Conservation (phyloP, 305 asterid species). For the Solanum hybrid region DNA sequence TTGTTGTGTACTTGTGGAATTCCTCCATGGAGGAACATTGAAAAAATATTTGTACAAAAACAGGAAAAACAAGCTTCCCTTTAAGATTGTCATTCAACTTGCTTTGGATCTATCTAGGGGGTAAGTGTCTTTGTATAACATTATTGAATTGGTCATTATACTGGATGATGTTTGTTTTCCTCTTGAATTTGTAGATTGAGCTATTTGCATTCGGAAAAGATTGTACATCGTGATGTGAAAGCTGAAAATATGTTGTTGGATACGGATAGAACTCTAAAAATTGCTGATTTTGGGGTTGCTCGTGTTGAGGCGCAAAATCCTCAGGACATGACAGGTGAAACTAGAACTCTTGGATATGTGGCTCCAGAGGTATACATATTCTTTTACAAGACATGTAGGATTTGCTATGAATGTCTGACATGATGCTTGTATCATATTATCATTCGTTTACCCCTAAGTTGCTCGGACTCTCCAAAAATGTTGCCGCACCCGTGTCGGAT, state of each 20-base stretch:
- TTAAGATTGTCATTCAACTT: constrained; percentile 57
- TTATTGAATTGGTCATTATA: background rate
- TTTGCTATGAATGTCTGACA: background rate
- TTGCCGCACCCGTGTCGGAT: background rate
- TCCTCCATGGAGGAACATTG: constrained; percentile 65
- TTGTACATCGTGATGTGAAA: constrained; percentile 80
- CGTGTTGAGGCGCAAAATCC: constrained; percentile 74
- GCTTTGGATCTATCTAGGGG: constrained; percentile 78
- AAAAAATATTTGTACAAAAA: constrained; percentile 55
- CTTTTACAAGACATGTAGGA: background rate
- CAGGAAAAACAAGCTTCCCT: constrained; percentile 62
- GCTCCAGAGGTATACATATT: constrained; percentile 57
- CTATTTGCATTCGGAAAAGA: constrained; percentile 64
- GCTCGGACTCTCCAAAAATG: background rate
- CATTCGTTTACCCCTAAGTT: background rate
- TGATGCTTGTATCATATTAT: background rate
- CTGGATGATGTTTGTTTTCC: background rate
- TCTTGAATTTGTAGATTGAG: constrained; percentile 37
- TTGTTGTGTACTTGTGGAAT: constrained; percentile 79
- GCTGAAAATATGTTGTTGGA: constrained; percentile 75
- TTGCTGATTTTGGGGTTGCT: constrained; percentile 48
- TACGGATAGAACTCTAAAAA: constrained; percentile 7
- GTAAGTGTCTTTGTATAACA: constrained; percentile 19
- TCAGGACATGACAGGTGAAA: constrained; percentile 67
- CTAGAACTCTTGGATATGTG: constrained; percentile 70